Evolutionary conservation across 148 eudicot species (phyloP).

Genomic region (Silene conica): DNA sequence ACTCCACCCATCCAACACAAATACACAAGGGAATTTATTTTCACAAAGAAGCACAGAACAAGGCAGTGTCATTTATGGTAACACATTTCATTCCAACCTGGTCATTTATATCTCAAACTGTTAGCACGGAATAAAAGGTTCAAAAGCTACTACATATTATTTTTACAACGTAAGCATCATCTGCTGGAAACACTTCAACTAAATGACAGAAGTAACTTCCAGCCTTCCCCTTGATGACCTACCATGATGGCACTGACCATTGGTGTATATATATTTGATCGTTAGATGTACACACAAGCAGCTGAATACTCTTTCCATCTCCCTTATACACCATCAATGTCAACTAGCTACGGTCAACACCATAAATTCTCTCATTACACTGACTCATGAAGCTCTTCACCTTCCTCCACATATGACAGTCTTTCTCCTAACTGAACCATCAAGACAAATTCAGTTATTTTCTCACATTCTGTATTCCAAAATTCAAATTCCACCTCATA

Average conservation of each 20-base stretch:
- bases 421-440: neutral
- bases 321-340: neutral
- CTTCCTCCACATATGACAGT: neutral
- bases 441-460: neutral
- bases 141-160: neutral
- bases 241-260: neutral
- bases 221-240: neutral
- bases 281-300: neutral
- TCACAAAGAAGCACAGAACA: neutral
- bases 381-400: neutral
- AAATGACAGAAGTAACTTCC: slow-evolving; percentile 9
- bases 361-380: slow-evolving; percentile 1
- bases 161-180: neutral
- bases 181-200: slow-evolving; percentile 2
- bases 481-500: neutral
- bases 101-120: neutral
- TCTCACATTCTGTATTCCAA: neutral
- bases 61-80: neutral
- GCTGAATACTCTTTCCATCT: neutral
- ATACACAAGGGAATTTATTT: neutral
- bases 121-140: neutral
- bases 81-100: neutral
- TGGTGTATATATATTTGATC: neutral
- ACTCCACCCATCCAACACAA: slow-evolving; percentile 5
- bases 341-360: neutral